These are phyloP conservation scores for Phytophthora ramorum DNA, from an alignment of 352 stramenopile species.

Conservation along the genomic window DNA sequence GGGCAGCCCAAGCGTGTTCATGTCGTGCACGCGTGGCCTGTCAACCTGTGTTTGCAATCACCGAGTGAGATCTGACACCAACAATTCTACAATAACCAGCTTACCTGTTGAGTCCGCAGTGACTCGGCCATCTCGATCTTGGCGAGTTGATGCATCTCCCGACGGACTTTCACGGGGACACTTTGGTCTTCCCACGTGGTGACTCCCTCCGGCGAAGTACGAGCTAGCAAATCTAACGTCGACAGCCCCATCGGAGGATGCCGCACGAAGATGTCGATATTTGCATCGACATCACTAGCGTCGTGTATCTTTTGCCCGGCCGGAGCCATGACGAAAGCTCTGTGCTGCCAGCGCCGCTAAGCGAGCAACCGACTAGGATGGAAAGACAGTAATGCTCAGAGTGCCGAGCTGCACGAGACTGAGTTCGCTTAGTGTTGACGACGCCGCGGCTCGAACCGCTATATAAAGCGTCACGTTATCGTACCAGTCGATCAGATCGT, in stretches of 20 bases:
- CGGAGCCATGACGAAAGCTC: slow-evolving; percentile 9
- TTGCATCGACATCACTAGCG: slow-evolving; percentile 1
- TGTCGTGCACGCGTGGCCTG: slow-evolving; percentile 34
- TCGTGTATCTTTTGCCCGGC: not conserved
- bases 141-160: slow-evolving; percentile 56
- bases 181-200: slow-evolving; percentile 4
- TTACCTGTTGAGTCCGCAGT: slow-evolving; percentile 16
- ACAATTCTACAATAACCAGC: not conserved
- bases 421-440: not conserved
- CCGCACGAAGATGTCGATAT: slow-evolving; percentile 34
- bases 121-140: slow-evolving; percentile 21
- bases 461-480: slow-evolving; percentile 27
- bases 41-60: slow-evolving; percentile 11
- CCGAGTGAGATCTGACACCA: not conserved
- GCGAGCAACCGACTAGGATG: slow-evolving; percentile 11
- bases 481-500: slow-evolving; percentile 15
- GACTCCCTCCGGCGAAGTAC: slow-evolving; percentile 22
- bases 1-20: slow-evolving; percentile 49
- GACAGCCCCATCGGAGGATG: slow-evolving; percentile 46
- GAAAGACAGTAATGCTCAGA: slow-evolving; percentile 11
- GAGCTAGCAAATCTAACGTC: slow-evolving; percentile 71
- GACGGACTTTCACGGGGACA: slow-evolving; percentile 36
- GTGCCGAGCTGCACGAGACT: not conserved
- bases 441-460: slow-evolving; percentile 8
- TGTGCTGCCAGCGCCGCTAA: not conserved